A percentile compares a stretch with the other conserved stretches of the same genome.
These are phyloP conservation scores for Microdochium nivale DNA, from an alignment of 2,329 filamentous ascomycete species.

Conservation along the genomic window DNA sequence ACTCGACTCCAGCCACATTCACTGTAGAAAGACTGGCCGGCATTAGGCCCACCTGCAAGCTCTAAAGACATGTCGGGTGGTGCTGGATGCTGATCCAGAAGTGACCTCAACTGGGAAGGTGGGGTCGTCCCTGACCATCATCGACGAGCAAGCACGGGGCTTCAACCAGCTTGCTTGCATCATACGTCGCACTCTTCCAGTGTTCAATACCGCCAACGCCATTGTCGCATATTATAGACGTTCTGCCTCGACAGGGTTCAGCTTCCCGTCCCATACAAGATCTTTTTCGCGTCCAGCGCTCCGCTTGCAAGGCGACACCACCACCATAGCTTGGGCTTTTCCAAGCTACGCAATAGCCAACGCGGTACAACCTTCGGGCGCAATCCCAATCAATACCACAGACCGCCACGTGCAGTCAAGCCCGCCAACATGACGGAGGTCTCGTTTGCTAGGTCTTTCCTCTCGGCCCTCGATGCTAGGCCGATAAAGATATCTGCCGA, in stretches of 20 bases:
- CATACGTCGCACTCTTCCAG: no score
- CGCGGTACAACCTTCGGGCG: background rate
- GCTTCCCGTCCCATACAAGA: background rate
- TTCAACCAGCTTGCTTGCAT: no score
- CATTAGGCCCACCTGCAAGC: no score
- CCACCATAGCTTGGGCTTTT: background rate
- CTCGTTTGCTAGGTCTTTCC: slow-evolving; percentile 75
- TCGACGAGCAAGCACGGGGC: background rate
- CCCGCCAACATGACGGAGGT: slow-evolving; percentile 64
- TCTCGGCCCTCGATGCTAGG: slow-evolving; percentile 68
- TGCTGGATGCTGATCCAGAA: background rate
- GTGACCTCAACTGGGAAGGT: background rate
- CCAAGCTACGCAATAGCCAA: background rate
- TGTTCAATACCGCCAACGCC: no score
- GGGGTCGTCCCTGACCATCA: no score
- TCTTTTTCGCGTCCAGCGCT: no score
- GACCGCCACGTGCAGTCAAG: background rate
- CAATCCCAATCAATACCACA: background rate
- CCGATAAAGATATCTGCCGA: slow-evolving; percentile 78
- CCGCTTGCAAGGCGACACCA: no score
- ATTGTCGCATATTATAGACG: no score
- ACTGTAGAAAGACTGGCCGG: no score
- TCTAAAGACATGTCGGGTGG: no score
- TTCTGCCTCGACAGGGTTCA: background rate
- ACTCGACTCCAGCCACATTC: background rate